These are phyloP conservation scores for Ascochyta pisi DNA, from an alignment of 2,329 filamentous ascomycete genomes.

Conservation along the genomic window DNA sequence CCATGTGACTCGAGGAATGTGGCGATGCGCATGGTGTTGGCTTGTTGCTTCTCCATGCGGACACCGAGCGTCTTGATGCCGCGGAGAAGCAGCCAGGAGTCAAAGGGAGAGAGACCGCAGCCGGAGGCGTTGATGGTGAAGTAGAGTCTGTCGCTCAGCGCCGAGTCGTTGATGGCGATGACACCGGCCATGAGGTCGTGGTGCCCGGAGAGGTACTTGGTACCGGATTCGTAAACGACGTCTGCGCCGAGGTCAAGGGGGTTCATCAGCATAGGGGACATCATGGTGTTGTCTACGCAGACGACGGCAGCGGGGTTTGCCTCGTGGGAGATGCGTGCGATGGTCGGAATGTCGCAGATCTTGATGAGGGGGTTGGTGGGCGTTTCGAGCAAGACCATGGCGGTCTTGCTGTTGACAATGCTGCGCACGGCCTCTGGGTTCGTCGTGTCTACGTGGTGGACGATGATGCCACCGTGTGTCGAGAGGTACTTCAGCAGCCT, in stretches of 20 bases:
- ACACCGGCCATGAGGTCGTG: constrained; percentile 99
- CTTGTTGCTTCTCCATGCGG: constrained; percentile 98
- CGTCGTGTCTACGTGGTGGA: constrained; percentile 97
- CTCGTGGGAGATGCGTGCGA: constrained; percentile 77
- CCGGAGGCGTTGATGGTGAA: constrained; percentile 98
- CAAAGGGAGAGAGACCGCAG: constrained; percentile 91
- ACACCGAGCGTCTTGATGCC: constrained; percentile 97
- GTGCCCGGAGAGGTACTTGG: constrained; percentile 96
- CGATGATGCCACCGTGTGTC: constrained; percentile 86
- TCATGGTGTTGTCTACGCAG: constrained; percentile 98
- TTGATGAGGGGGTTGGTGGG: constrained; percentile 99
- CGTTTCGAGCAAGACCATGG: constrained; percentile 95
- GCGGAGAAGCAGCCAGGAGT: constrained; percentile 93
- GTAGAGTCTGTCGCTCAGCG: constrained; percentile 86
- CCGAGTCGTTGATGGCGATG: constrained; percentile 84
- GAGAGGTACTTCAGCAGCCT: constrained; percentile 90
- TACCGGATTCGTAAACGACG: constrained; percentile 96
- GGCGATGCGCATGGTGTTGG: constrained; percentile 88
- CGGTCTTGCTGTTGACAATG: constrained; percentile 78
- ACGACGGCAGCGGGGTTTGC: constrained; percentile 81
- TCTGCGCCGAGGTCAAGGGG: constrained; percentile 94
- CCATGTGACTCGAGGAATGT: constrained; percentile 89
- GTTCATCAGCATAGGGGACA: constrained; percentile 92
- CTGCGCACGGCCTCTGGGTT: constrained; percentile 71
- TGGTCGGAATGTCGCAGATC: constrained; percentile 87